These are phyloP conservation scores for Rhizomucor pusillus DNA, from an alignment of 371 early-diverging fungal species.

Conservation along the genomic window DNA sequence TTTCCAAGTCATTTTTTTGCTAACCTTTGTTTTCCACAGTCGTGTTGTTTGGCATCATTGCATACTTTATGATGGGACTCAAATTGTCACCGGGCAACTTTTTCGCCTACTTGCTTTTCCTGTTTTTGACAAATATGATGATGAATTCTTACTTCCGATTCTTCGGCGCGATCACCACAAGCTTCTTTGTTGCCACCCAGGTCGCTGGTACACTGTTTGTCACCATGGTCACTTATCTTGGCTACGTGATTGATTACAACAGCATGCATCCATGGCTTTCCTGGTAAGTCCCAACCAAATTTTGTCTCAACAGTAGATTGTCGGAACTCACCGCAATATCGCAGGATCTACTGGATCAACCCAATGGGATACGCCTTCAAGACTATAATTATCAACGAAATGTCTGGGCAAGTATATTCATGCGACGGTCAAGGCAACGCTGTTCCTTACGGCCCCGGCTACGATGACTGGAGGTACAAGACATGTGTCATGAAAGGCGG, in stretches of 20 bases:
- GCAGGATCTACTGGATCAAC: conserved; percentile 53
- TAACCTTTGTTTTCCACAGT: conserved; percentile 50
- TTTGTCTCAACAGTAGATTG: not conserved
- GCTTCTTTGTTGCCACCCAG: conserved; percentile 43
- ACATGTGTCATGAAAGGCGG: conserved; percentile 55
- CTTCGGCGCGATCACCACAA: conserved; percentile 41
- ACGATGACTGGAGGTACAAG: conserved; percentile 45
- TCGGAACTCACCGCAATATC: not conserved
- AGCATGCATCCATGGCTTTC: conserved; percentile 53
- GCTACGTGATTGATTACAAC: conserved; percentile 33
- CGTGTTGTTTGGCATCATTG: conserved; percentile 39
- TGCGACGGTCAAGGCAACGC: conserved; percentile 42
- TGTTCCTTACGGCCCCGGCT: conserved; percentile 44
- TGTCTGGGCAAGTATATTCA: conserved; percentile 34
- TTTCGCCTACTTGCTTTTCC: conserved; percentile 36
- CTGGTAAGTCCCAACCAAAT: conserved; percentile 41
- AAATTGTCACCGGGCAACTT: conserved; percentile 39
- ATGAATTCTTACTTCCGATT: conserved; percentile 48
- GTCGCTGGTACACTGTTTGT: conserved; percentile 46
- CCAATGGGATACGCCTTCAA: conserved; percentile 66
- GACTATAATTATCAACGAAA: conserved; percentile 64
- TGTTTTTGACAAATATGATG: conserved; percentile 28
- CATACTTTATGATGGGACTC: conserved; percentile 43
- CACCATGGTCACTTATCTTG: conserved; percentile 18
- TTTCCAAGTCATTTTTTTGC: conserved; percentile 20